A percentile compares a stretch with the other conserved stretches of the same genome.
Evolutionary conservation across 495 filamentous ascomycete genomes (phyloP).

Genomic region (Choiromyces venosus): DNA sequence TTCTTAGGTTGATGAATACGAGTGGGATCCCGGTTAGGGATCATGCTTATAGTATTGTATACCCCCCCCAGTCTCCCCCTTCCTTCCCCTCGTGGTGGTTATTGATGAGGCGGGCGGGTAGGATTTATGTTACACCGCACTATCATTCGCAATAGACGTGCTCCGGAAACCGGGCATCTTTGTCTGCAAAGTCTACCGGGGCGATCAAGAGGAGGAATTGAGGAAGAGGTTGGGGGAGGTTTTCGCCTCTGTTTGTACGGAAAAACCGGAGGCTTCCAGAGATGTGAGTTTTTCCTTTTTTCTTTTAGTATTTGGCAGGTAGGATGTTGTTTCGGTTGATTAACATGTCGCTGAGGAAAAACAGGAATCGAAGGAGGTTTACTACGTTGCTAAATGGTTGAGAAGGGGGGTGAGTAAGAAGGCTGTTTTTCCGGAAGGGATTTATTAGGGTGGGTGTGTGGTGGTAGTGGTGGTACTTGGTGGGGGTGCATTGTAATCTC

Average conservation of each 20-base stretch:
- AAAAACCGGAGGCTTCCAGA: conserved; percentile 86
- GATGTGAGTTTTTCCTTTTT: conserved; percentile 53
- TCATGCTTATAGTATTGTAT: conserved; percentile 92
- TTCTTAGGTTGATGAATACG: conserved; percentile 98
- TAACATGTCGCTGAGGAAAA: not conserved
- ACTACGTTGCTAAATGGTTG: conserved; percentile 70
- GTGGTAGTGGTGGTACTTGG: not conserved
- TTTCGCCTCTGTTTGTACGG: conserved; percentile 71
- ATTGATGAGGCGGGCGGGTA: conserved; percentile 44
- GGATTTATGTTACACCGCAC: conserved; percentile 83
- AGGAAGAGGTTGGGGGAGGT: conserved; percentile 65
- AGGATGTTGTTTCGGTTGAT: conserved; percentile 10
- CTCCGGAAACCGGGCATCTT: conserved; percentile 79
- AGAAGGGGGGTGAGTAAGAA: conserved; percentile 44
- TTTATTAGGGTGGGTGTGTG: not conserved
- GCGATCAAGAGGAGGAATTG: conserved; percentile 71
- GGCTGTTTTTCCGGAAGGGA: not conserved
- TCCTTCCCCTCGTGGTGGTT: not conserved
- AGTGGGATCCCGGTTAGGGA: conserved; percentile 80
- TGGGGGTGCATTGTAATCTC: not conserved
- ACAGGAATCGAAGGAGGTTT: conserved; percentile 86
- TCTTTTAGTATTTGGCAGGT: not conserved
- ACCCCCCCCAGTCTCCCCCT: conserved; percentile 36
- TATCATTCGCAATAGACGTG: conserved; percentile 76
- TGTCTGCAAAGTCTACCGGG: conserved; percentile 96